phyloP scores from a whole-genome alignment of 2,329 filamentous ascomycete genomes.

The Aspergillus glaucus region DNA sequence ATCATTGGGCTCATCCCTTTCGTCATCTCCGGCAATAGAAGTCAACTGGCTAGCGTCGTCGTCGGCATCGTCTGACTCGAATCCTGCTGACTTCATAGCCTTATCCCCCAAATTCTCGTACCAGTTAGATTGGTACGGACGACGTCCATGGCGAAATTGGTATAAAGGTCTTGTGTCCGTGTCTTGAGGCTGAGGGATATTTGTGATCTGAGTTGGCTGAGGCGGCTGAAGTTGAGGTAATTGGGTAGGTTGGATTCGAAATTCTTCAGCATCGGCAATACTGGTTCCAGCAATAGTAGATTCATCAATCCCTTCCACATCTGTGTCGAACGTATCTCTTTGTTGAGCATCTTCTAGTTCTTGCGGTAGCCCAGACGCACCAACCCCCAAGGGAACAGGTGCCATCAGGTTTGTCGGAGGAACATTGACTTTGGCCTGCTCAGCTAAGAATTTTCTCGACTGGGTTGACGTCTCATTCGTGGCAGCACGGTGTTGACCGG shows the following conservation, averaged over 20 bases:
- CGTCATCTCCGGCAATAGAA: slow-evolving; percentile 24
- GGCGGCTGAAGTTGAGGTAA: neutral
- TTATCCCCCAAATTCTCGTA: slow-evolving; percentile 29
- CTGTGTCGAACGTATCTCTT: slow-evolving; percentile 37
- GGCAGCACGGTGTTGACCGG: slow-evolving; percentile 21
- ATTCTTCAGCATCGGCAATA: slow-evolving; percentile 29
- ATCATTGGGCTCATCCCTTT: slow-evolving; percentile 22
- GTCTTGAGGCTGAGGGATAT: slow-evolving; percentile 14
- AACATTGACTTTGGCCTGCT: slow-evolving; percentile 29
- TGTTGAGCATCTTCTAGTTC: slow-evolving; percentile 11
- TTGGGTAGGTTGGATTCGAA: slow-evolving; percentile 4
- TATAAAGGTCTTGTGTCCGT: slow-evolving; percentile 16
- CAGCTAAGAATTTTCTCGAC: slow-evolving; percentile 27
- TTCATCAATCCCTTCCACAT: slow-evolving; percentile 39
- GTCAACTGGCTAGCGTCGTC: slow-evolving; percentile 25
- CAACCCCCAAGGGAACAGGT: slow-evolving; percentile 8
- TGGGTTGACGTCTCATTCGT: slow-evolving; percentile 17
- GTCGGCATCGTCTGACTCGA: slow-evolving; percentile 29
- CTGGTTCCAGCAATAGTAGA: slow-evolving; percentile 37
- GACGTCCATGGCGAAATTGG: slow-evolving; percentile 19
- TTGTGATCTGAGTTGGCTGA: slow-evolving; percentile 6
- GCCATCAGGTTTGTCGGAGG: slow-evolving; percentile 22
- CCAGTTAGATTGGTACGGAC: slow-evolving; percentile 23
- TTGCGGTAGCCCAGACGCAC: slow-evolving; percentile 13
- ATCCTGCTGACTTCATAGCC: slow-evolving; percentile 30